phyloP scores from a whole-genome alignment of 2,329 filamentous ascomycete genomes.

The Alternaria infectoria region DNA sequence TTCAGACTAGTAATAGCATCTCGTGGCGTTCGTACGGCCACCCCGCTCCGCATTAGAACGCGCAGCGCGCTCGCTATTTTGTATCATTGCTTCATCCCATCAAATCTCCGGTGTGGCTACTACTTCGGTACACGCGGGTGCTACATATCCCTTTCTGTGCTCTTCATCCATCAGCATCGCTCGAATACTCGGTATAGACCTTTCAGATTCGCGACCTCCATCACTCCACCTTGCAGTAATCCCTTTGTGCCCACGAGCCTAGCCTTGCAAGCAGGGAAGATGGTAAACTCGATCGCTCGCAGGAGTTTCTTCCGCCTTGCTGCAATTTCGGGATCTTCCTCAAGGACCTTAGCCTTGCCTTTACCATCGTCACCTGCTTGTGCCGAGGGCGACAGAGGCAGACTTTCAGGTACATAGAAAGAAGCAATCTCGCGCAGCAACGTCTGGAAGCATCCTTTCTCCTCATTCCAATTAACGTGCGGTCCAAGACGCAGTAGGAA shows the following conservation, averaged over 20 bases:
- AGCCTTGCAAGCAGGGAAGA: slow-evolving; percentile 89
- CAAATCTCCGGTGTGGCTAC: background rate
- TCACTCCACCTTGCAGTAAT: slow-evolving; percentile 72
- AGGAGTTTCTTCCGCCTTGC: slow-evolving; percentile 71
- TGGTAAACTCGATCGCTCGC: slow-evolving; percentile 78
- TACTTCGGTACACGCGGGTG: background rate
- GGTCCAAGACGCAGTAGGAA: slow-evolving; percentile 90
- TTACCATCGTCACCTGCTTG: slow-evolving; percentile 51
- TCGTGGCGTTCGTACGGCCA: background rate
- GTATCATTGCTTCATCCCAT: background rate
- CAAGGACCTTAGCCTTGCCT: slow-evolving; percentile 23
- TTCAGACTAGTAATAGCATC: background rate
- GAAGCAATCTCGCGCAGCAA: slow-evolving; percentile 86
- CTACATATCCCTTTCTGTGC: background rate
- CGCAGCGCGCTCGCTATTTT: background rate
- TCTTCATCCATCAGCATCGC: slow-evolving; percentile 66
- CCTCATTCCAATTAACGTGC: slow-evolving; percentile 82
- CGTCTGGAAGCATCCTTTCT: slow-evolving; percentile 82
- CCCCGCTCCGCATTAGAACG: background rate
- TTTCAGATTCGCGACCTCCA: slow-evolving; percentile 91
- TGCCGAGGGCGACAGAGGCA: slow-evolving; percentile 61
- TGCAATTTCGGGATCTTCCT: slow-evolving; percentile 51
- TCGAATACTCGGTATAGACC: slow-evolving; percentile 95
- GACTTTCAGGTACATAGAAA: slow-evolving; percentile 87
- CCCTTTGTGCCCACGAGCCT: slow-evolving; percentile 81